phyloP scores from a whole-genome alignment of 371 early-diverging fungal genomes.

The Mucor saturninus region DNA sequence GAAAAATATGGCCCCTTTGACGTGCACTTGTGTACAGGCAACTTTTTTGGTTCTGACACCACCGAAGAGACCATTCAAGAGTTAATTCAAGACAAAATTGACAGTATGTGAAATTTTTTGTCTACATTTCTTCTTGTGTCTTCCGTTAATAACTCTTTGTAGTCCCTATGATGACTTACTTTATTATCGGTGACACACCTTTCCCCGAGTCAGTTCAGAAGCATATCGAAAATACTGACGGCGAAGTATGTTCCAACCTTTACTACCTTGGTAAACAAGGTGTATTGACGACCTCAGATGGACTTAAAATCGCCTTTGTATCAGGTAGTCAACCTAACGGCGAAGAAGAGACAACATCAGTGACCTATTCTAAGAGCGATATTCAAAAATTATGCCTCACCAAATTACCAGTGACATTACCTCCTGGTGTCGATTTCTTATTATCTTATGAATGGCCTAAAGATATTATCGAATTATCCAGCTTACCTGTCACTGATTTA shows the following conservation, averaged over 20 bases:
- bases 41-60: slow-evolving; percentile 69
- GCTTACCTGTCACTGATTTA: slow-evolving; percentile 28
- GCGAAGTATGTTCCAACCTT: slow-evolving; percentile 80
- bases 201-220: slow-evolving; percentile 63
- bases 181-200: slow-evolving; percentile 66
- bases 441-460: slow-evolving; percentile 83
- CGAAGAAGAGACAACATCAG: slow-evolving; percentile 26
- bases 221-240: slow-evolving; percentile 61
- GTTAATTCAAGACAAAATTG: slow-evolving; percentile 60
- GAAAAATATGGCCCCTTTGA: slow-evolving; percentile 88
- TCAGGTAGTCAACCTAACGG: slow-evolving; percentile 52
- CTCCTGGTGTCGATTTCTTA: slow-evolving; percentile 78
- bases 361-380: slow-evolving; percentile 18
- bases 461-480: slow-evolving; percentile 43
- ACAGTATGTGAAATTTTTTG: slow-evolving; percentile 44
- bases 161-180: slow-evolving; percentile 83
- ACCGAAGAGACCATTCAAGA: slow-evolving; percentile 52
- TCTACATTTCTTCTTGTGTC: neutral
- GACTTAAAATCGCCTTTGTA: slow-evolving; percentile 75
- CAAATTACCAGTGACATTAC: slow-evolving; percentile 36
- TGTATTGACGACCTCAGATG: slow-evolving; percentile 71
- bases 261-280: slow-evolving; percentile 76
- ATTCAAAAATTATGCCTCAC: slow-evolving; percentile 29
- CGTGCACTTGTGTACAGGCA: slow-evolving; percentile 77
- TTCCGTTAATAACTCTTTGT: slow-evolving; percentile 3